These are phyloP conservation scores for Solidago caesia DNA, from an alignment of 129 eudicot genomes.

Conservation along the genomic window DNA sequence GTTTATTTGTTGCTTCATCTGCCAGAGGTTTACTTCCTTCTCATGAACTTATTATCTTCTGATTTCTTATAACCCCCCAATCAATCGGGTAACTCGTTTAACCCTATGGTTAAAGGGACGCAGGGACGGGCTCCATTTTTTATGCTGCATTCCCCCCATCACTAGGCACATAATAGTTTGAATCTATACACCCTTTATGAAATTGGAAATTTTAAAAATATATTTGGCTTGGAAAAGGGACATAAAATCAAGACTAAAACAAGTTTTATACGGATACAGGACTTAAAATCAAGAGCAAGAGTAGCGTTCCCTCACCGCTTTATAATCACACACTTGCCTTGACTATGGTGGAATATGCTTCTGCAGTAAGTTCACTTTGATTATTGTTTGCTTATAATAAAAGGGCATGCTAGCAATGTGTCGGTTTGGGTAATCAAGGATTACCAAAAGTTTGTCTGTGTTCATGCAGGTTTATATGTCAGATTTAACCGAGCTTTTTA, in stretches of 20 bases:
- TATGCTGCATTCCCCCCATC: too few species aligned
- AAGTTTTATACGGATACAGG: constrained; percentile 43
- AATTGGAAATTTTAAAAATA: too few species aligned
- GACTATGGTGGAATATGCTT: constrained; percentile 79
- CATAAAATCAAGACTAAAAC: not conserved
- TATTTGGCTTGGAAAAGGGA: too few species aligned
- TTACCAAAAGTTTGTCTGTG: not conserved
- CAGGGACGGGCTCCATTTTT: too few species aligned
- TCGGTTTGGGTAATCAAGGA: not conserved
- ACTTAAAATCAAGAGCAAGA: constrained; percentile 35
- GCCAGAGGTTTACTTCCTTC: constrained; percentile 51
- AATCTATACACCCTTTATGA: too few species aligned
- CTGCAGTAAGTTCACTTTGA: constrained; percentile 62
- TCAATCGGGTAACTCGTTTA: too few species aligned
- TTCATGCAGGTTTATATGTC: constrained; percentile 78
- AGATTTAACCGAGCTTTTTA: constrained; percentile 76
- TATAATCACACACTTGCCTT: constrained; percentile 82
- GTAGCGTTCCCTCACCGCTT: constrained; percentile 27
- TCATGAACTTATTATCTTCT: too few species aligned
- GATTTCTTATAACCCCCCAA: too few species aligned
- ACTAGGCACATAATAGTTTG: too few species aligned
- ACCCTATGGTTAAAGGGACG: too few species aligned
- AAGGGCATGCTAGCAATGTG: not conserved
- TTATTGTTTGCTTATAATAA: not conserved
- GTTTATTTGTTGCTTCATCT: constrained; percentile 41